Evolutionary conservation across 495 filamentous ascomycete species (phyloP), one percentile per base, ranked within the genome.

Genomic region (Penicillium arizonense): DNA sequence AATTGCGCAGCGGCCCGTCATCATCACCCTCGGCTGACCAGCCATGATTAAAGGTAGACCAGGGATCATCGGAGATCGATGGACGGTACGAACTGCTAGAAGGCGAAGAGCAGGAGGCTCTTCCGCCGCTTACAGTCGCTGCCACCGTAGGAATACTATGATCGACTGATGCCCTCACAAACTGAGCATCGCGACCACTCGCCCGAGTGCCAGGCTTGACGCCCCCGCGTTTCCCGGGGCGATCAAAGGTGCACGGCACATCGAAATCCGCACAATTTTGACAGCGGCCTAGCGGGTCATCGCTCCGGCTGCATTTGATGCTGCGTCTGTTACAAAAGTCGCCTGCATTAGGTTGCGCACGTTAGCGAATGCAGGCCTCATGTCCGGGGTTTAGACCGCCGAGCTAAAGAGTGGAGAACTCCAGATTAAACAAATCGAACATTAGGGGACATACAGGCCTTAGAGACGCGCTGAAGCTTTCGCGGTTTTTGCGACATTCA

Each of bases 191-290:
- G 11, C 48, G 58, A 7, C 14, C 13, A 39, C 32, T 41, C 30
- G 28, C 41, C 23, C 46, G 50, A 16, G 50, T 53, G 34, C 64
- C 64, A 44, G 64, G 61, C 40, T 67, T 68, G 40, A 68, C 62
- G 37, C 88, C 88, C 49, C 88, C 79, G 10, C 88, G 78, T 57
- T 85, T 84, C 63, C 82, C 87, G 21, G 83, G 83, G 47, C 88
- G 72, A 41, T 84, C 73, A 63, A 85, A 89, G 41, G 87, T 91
- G 64, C 88, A 92, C 26, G 86, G 82, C 18, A 90, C 87, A 39
- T 86, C 77, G 33, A 92, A 80, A 26, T 83, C 80, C 20, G 72
- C 73, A 59, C 88, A 92, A 44, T 68, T 68, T 36, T 68, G 59
- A 44, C 64, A 68, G 8, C 64, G 53, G 20, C 59, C 64, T 50